phyloP scores from a whole-genome alignment of 169 alveolate genomes.

The Perkinsus marinus region DNA sequence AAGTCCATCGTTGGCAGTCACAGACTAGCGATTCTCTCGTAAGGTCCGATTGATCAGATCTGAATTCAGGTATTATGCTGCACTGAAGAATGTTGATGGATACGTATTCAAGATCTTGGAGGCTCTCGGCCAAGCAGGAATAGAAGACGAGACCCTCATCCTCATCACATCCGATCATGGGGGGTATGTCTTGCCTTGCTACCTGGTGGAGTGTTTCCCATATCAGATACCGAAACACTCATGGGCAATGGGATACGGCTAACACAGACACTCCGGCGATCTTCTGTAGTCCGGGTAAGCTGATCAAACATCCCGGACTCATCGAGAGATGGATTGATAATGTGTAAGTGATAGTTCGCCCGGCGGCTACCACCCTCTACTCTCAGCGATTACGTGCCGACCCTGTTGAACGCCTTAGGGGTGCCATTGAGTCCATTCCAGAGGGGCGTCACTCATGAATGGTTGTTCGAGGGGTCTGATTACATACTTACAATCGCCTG shows the following conservation, averaged over 20 bases:
- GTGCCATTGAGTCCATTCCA: neutral
- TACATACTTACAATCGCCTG: neutral
- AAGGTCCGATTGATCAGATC: neutral
- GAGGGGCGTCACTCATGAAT: neutral
- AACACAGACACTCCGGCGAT: neutral
- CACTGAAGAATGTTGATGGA: neutral
- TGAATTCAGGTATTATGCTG: neutral
- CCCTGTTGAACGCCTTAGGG: neutral
- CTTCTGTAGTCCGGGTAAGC: neutral
- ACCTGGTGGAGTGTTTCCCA: neutral
- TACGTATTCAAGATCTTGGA: neutral
- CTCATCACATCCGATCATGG: neutral
- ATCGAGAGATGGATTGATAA: neutral
- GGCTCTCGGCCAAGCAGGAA: neutral
- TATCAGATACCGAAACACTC: neutral
- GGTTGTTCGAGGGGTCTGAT: neutral
- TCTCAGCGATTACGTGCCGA: neutral
- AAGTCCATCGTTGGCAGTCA: neutral
- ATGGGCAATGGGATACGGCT: neutral
- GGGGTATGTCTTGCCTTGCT: neutral
- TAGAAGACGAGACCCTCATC: neutral
- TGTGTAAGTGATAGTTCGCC: neutral
- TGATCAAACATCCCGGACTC: neutral
- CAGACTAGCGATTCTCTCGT: neutral
- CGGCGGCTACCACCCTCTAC: no score